Base-by-base conservation (phyloP, 1,284 basidiomycete species). In the Gymnopus androsaceus region DNA sequence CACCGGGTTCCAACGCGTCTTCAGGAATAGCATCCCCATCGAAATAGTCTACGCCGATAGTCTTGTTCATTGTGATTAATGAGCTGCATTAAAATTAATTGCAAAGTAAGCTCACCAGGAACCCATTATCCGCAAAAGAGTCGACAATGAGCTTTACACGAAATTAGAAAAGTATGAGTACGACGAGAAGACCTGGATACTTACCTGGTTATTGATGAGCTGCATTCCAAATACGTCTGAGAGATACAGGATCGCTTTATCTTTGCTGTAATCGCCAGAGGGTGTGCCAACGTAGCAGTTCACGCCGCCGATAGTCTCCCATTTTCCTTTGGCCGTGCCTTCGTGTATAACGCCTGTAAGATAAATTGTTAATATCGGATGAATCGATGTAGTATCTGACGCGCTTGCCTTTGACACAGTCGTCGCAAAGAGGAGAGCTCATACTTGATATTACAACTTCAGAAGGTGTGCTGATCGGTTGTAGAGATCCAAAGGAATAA, bases 41-140 rank as follows among this genome's bases (percentile, higher is more conserved):
- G 45, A 90, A 71, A 62, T 83, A 78, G 68, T 88, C 85, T 0
- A 81, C 79, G 11, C 79, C 62, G 58, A 87, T 73, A 8, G 51
- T 60, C 55, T 36, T 55, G 8, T 7, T 49, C 50, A 59, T 17
- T 37, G 52, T 28, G 50, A 46, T 14, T 44, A 25, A n/a, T n/a
- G n/a, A 34, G 42, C 79, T 84, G 64, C 80, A n/a, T 54, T 23
- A 53, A 56, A 42, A 19, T 27, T 21, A 28, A 51, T 48, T 4
- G 15, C 42, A n/a, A n/a, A 23, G n/a, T 4, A 9, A 17, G 30
- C 33, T 51, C 30, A 45, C 74, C 60, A 76, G 73, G 67, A 76
- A 78, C 23, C 81, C 81, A 62, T 80, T 77, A 36, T 71, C 72
- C 15, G 82, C 82, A 66, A 77, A 84, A 61, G 77, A 77, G 63